A percentile compares a stretch with the other conserved stretches of the same genome.
Conservation (phyloP, 805 yeast genomes). For the Starmerella riodocensis region DNA sequence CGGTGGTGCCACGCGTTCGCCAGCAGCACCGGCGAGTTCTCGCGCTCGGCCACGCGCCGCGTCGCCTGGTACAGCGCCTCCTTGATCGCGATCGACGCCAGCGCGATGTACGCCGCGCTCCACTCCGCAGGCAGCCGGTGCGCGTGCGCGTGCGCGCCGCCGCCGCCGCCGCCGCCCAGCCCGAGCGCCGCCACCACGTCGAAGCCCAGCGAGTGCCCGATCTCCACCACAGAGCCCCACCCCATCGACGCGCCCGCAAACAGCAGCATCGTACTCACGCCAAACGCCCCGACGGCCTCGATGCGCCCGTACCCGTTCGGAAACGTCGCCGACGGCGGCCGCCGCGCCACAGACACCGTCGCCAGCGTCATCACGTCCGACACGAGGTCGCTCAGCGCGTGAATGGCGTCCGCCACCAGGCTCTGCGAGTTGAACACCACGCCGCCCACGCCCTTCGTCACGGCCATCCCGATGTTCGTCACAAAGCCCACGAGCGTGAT, state of each 20-base stretch:
- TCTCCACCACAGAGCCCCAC: constrained; percentile 54
- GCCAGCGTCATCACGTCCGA: constrained; percentile 81
- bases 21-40: constrained; percentile 75
- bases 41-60: constrained; percentile 56
- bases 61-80: constrained; percentile 83
- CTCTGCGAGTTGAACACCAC: constrained; percentile 89
- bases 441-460: constrained; percentile 80
- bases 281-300: constrained; percentile 81
- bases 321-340: constrained; percentile 43
- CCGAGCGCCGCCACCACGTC: constrained; percentile 28
- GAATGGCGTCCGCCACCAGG: constrained; percentile 85
- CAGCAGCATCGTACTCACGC: constrained; percentile 70
- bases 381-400: constrained; percentile 78
- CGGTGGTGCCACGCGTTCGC: constrained; percentile 99
- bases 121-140: constrained; percentile 44
- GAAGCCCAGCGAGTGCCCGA: constrained; percentile 18
- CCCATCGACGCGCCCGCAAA: constrained; percentile 89
- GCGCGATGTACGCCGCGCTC: constrained; percentile 94
- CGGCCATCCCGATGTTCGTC: constrained; percentile 75
- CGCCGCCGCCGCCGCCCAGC: constrained; percentile 30
- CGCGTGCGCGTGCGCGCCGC: constrained; percentile 25
- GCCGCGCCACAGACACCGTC: constrained; percentile 66
- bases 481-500: constrained; percentile 85
- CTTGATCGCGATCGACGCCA: constrained; percentile 72
- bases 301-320: constrained; percentile 89